Base-by-base conservation (phyloP, 2,329 filamentous ascomycete genomes). In the Fusarium nurragi region DNA sequence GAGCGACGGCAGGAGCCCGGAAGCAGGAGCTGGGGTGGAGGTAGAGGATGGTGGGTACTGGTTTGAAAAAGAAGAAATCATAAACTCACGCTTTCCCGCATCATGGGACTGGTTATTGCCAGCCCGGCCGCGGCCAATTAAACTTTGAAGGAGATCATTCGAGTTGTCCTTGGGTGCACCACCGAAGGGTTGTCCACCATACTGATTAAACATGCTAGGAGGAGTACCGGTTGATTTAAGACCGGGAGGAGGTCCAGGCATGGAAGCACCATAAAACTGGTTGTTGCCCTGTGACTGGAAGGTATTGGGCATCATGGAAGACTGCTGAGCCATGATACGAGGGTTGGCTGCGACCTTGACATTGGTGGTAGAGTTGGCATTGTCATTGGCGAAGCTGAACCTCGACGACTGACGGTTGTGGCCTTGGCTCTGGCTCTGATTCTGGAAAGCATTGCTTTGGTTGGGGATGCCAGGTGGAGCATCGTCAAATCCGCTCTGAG, bases 61-160 rank as follows among this genome's bases (percentile, higher is more conserved):
- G 79, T 91, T 92, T 81, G 91, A 89, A 82, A 94, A 92, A 83
- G 90, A 92, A 90, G 93, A 92, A 88, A 94, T 91, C 85, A 93
- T 90, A 85, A 91, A 97, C 93, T 97, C 93, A 97, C 93, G 93
- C 93, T 97, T 97, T 88, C 89, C 89, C 80, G 89, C 86, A 82
- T 97, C 93, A 80, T 91, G 89, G 78, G 86, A 84, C 80, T 93
- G 90, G 77, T 84, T 86, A 77, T 86, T 87, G 76, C 85, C 86
- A 73, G 86, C 84, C 74, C 86, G 85, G 74, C 88, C 87, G 75
- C 87, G 86, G 74, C 93, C 88, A 75, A 96, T 86, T 74, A 97
- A 83, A 76, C 92, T 91, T 77, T 93, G 91, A 80, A 97, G 86
- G 76, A 95, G 83, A 56, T 80, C 78, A 62, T 74, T 79, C 68